Evolutionary conservation across 768 basidiomycete species (phyloP), one percentile per base, ranked within the genome.

Genomic region (Mycena leptocephala): DNA sequence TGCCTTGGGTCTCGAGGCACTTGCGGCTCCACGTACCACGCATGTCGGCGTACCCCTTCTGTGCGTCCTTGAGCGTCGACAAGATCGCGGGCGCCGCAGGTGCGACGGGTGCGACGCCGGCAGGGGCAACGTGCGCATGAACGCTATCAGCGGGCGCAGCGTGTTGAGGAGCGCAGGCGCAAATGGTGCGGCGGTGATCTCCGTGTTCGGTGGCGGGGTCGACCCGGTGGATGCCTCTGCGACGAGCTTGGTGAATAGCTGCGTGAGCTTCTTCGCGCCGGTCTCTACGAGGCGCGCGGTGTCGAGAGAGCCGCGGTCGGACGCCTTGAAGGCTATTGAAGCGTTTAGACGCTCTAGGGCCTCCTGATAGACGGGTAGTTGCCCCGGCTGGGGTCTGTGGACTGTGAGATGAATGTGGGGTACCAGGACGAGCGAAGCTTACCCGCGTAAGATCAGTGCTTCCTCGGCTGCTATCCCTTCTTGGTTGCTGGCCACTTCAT

Each of bases 21-120:
- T 93, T 95, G 75, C 89, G 90, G 51, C 88, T 89, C 96, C 96
- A 96, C 16, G 87, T 88, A 14, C 95, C 95, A 32, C 96, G 90
- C 95, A 96, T 96, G 78, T 96, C 95, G 0, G 95, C 95, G 76
- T 95, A 96, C 1, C 95, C 95, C 70, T 89, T 89, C 83, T 95
- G 95, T 8, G 95, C 95, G 24, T 96, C 95, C 79, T 89, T 92
- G 10, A 97, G 83, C 2, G 94, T 93, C 3, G 89, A 80, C 26
- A 92, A 85, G 55, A 96, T 96, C 4, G 87, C 86, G 6, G 87
- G 88, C 0, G 95, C 91, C 9, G 94, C 94, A 0, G 94, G 95
- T 96, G 95, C 0, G 95, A 95, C 2, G 95, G 95, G 78, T 96
- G 95, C 0, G 95, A 95, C 0, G 93, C 87, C 0, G 95, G 95